phyloP scores from a whole-genome alignment of 2,329 filamentous ascomycete genomes.

The Orbilia javanica region DNA sequence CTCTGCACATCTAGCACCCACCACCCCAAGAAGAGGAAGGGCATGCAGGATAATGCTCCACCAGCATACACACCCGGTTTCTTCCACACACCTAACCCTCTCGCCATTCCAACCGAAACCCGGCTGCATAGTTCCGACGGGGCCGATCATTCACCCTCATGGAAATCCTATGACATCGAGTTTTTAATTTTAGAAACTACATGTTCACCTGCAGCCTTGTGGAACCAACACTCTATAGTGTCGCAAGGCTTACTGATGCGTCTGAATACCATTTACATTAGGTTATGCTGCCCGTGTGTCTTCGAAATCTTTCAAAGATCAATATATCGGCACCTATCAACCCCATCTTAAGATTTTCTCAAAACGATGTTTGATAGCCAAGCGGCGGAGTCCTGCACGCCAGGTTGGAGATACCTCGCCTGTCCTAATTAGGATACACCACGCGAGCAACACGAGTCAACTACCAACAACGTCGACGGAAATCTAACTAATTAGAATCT shows the following conservation, averaged over 20 bases:
- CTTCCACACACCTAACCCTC: slow-evolving; percentile 5
- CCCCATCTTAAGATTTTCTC: neutral
- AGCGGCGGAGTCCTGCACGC: slow-evolving; percentile 16
- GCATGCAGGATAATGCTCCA: slow-evolving; percentile 15
- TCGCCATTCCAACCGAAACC: neutral
- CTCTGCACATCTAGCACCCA: neutral
- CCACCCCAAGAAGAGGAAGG: neutral
- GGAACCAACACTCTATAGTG: slow-evolving; percentile 33
- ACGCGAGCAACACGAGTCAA: slow-evolving; percentile 28
- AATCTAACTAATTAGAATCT: neutral
- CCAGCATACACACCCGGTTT: neutral
- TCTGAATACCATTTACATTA: slow-evolving; percentile 21
- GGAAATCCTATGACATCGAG: slow-evolving; percentile 21
- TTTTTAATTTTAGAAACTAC: slow-evolving; percentile 48
- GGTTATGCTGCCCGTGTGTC: slow-evolving; percentile 20
- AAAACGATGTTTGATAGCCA: slow-evolving; percentile 8
- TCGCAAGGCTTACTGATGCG: slow-evolving; percentile 40
- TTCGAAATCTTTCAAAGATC: neutral
- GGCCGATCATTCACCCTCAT: neutral
- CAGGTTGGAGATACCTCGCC: slow-evolving; percentile 20
- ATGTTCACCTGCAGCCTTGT: slow-evolving; percentile 50
- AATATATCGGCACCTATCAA: neutral
- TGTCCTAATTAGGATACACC: slow-evolving; percentile 20
- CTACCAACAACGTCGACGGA: neutral
- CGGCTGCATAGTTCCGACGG: slow-evolving; percentile 10